Evolutionary conservation across 1,284 basidiomycete species (phyloP), one percentile per base, ranked within the genome.

Genomic region (Pseudozyma sp.): DNA sequence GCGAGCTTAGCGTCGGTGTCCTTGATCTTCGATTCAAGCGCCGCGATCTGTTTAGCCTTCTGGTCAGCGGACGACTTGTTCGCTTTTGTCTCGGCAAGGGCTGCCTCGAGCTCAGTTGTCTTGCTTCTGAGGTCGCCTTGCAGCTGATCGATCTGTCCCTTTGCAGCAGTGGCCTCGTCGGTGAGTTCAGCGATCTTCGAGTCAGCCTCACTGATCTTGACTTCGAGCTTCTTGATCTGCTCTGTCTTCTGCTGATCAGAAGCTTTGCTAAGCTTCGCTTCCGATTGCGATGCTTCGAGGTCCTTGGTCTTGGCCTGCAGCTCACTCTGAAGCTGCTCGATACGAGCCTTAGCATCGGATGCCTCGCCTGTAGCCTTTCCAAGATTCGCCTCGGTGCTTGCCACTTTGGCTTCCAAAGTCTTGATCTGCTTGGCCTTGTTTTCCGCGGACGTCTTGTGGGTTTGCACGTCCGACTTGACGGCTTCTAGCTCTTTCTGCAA

Each of bases 401-500:
- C 44, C 2, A 62, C 38, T n/a, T 59, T 70, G 47, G 11, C 54
- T 40, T 58, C 50, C 16, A 70, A 55, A n/a, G 45, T 40, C 42
- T 58, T 36, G 51, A 70, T 52, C 31, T 65, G 62, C 34, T 65
- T 70, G 18, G 31, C 40, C 34, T 52, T 53, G 36, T 21, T 31
- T 14, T 70, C 62, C 5, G 52, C 54, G 13, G 59, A 58, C 5
- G 58, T 21, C 36, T 68, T 59, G 34, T 58, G 60, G 12, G 40
- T 47, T 13, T 60, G 40, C 16, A 19, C 53, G 12, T 64, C 59
- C 12, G 58, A 34, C 18, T 51, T 50, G 5, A 50, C 35, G 0
- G 47, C 51, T 36, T 68, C 57, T n/a, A 66, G 53, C 45, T 72
- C 60, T 14, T 68, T 43, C 34, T 64, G 49, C 21, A 68, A 42